These are phyloP conservation scores for Pachysolen tannophilus DNA, from an alignment of 805 yeast species.

Conservation along the genomic window DNA sequence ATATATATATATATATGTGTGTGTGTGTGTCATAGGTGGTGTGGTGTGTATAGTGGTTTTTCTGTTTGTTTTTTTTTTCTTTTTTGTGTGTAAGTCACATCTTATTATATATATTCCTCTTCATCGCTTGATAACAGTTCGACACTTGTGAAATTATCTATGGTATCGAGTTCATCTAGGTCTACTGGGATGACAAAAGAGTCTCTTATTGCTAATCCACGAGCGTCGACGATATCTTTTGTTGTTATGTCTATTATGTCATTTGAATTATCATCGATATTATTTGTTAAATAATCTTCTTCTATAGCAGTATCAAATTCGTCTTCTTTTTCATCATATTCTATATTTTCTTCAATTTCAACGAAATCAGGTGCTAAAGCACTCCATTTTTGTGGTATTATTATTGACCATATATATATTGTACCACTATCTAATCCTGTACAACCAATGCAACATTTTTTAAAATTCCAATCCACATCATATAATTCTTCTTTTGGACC, in stretches of 20 bases:
- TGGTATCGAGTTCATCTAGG: slow-evolving; percentile 8
- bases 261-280: slow-evolving; percentile 59
- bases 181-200: slow-evolving; percentile 58
- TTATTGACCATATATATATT: slow-evolving; percentile 74
- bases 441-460: slow-evolving; percentile 66
- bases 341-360: slow-evolving; percentile 86
- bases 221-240: slow-evolving; percentile 57
- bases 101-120: neutral
- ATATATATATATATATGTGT: no score
- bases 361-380: slow-evolving; percentile 95
- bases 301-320: slow-evolving; percentile 81
- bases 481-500: slow-evolving; percentile 86
- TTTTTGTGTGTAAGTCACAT: neutral
- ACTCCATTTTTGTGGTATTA: slow-evolving; percentile 89
- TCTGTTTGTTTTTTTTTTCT: neutral
- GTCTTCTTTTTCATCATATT: slow-evolving; percentile 81
- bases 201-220: slow-evolving; percentile 53
- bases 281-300: slow-evolving; percentile 40
- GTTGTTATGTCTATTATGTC: slow-evolving; percentile 56
- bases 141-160: slow-evolving; percentile 1
- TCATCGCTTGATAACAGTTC: no score
- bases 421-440: slow-evolving; percentile 83
- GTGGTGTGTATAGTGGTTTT: no score
- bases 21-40: no score
- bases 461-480: slow-evolving; percentile 81